Evolutionary conservation across 495 filamentous ascomycete genomes (phyloP).

Genomic region (Cryomyces minteri): DNA sequence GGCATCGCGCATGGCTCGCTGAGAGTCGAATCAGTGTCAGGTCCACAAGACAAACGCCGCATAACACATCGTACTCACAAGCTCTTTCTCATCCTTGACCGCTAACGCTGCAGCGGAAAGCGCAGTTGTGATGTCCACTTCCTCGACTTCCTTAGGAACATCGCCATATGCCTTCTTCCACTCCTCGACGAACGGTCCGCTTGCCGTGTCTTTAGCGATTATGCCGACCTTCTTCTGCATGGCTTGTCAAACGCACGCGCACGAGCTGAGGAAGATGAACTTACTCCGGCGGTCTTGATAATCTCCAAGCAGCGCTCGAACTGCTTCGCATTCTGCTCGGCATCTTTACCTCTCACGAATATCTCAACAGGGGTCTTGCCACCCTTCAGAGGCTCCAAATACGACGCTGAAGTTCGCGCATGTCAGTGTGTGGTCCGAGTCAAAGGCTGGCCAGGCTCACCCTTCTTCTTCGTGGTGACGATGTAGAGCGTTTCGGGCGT

Average conservation of each 20-base stretch:
- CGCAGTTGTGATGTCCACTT: slow-evolving; percentile 69
- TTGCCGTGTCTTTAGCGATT: slow-evolving; percentile 62
- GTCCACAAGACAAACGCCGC: slow-evolving; percentile 1
- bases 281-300: slow-evolving; percentile 76
- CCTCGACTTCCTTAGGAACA: slow-evolving; percentile 65
- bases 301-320: slow-evolving; percentile 63
- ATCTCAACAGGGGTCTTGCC: slow-evolving; percentile 84
- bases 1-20: slow-evolving; percentile 80
- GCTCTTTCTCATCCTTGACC: slow-evolving; percentile 90
- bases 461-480: slow-evolving; percentile 94
- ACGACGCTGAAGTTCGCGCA: slow-evolving; percentile 45
- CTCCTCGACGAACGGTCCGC: slow-evolving; percentile 84
- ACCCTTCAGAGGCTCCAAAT: slow-evolving; percentile 79
- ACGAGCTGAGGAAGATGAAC: slow-evolving; percentile 9
- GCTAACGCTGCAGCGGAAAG: slow-evolving; percentile 71
- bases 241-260: slow-evolving; percentile 3
- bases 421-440: background rate
- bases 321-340: slow-evolving; percentile 69
- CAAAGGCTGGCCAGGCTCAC: slow-evolving; percentile 23
- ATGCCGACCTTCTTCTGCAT: slow-evolving; percentile 72
- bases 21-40: background rate
- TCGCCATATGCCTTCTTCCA: slow-evolving; percentile 72
- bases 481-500: slow-evolving; percentile 76
- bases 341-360: slow-evolving; percentile 74
- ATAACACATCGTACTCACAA: slow-evolving; percentile 22